These are phyloP conservation scores for Zangia roseola DNA, from an alignment of 768 basidiomycete genomes.

Conservation along the genomic window DNA sequence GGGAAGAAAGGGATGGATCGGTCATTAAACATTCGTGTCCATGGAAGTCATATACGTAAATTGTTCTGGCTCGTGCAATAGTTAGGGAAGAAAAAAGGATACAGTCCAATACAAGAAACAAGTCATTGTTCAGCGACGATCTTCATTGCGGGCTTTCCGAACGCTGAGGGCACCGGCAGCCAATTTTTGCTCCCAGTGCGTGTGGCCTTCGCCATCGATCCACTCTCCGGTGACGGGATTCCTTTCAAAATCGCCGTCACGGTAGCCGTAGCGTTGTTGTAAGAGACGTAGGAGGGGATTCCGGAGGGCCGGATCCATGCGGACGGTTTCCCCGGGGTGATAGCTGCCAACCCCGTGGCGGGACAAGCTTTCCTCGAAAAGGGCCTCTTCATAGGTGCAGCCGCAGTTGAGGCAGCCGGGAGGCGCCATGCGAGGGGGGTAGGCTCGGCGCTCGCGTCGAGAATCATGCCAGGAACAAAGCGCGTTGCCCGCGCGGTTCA, in stretches of 20 bases:
- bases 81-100: conserved; percentile 11
- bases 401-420: conserved; percentile 80
- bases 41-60: conserved; percentile 23
- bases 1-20: conserved; percentile 1
- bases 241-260: conserved; percentile 84
- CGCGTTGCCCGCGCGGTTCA: conserved; percentile 86
- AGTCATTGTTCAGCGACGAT: conserved; percentile 34
- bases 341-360: conserved; percentile 81
- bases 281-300: conserved; percentile 76
- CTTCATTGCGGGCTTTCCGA: conserved; percentile 37
- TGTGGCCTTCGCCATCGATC: conserved; percentile 63
- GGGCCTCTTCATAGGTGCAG: conserved; percentile 79
- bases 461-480: conserved; percentile 92
- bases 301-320: conserved; percentile 85
- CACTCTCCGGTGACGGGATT: conserved; percentile 63
- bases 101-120: neutral
- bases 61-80: conserved; percentile 16
- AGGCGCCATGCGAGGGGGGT: conserved; percentile 80
- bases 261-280: conserved; percentile 71
- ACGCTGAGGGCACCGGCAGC: conserved; percentile 36
- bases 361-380: conserved; percentile 82
- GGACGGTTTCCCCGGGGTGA: conserved; percentile 78
- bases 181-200: conserved; percentile 60
- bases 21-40: conserved; percentile 22
- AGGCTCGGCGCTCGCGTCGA: conserved; percentile 72